Evolutionary conservation across 2,329 filamentous ascomycete genomes (phyloP).

Genomic region (Huntiella moniliformis): DNA sequence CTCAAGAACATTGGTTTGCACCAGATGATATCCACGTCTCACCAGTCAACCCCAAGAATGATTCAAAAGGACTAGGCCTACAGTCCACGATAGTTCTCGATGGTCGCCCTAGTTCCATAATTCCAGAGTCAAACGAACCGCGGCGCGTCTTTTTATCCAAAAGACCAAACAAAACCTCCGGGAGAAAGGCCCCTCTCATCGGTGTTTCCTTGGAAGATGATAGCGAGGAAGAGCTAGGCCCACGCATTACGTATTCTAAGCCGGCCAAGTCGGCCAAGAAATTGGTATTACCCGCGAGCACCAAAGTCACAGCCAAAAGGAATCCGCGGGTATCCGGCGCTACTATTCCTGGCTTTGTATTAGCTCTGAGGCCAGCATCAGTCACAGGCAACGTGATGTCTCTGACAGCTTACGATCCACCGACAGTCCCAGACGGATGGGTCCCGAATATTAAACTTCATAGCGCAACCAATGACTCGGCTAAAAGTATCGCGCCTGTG

Average conservation of each 20-base stretch:
- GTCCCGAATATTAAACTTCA: neutral
- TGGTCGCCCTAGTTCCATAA: too few relatives aligned
- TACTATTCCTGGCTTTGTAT: constrained; percentile 4
- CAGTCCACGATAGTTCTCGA: neutral
- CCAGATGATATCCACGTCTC: constrained; percentile 58
- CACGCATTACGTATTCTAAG: constrained; percentile 13
- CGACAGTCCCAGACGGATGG: constrained; percentile 7
- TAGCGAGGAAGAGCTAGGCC: constrained; percentile 25
- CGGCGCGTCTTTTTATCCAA: too few relatives aligned
- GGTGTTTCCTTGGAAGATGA: constrained; percentile 22
- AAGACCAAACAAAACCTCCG: too few relatives aligned
- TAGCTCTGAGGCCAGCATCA: neutral
- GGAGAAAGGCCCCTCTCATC: constrained; percentile 17
- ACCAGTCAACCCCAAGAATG: constrained; percentile 42
- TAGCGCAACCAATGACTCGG: neutral
- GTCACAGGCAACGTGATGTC: neutral
- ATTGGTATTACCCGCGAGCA: constrained; percentile 15
- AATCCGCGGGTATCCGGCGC: neutral
- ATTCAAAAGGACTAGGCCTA: constrained; percentile 50
- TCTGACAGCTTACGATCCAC: constrained; percentile 1
- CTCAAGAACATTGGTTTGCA: constrained; percentile 50
- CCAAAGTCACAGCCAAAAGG: neutral
- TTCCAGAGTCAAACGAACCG: too few relatives aligned
- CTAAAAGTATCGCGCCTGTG: neutral
- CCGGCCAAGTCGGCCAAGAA: constrained; percentile 13